A percentile compares a stretch with the other conserved stretches of the same genome.
phyloP scores from a whole-genome alignment of 352 stramenopile genomes.

The Phytophthora pini region DNA sequence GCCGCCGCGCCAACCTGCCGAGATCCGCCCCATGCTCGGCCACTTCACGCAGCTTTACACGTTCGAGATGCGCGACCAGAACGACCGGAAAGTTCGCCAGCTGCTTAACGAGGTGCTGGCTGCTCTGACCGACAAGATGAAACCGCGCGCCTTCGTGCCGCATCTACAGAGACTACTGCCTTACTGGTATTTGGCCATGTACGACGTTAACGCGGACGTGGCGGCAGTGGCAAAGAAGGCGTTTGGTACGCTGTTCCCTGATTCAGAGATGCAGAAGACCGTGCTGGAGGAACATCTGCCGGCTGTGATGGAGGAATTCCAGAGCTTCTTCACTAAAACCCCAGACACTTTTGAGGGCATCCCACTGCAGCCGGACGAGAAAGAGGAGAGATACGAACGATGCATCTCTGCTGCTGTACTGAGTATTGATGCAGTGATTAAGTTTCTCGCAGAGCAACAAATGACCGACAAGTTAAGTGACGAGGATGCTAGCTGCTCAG shows the following conservation, averaged over 20 bases:
- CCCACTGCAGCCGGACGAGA: slow-evolving; percentile 63
- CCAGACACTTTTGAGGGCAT: slow-evolving; percentile 69
- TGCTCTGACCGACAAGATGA: slow-evolving; percentile 62
- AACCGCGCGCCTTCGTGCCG: slow-evolving; percentile 70
- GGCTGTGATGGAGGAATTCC: slow-evolving; percentile 66
- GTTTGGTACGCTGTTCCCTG: slow-evolving; percentile 61
- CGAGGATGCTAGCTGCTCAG: slow-evolving; percentile 38
- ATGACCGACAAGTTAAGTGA: slow-evolving; percentile 52
- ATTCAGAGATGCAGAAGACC: slow-evolving; percentile 32
- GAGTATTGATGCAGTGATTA: slow-evolving; percentile 64
- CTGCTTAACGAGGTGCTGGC: slow-evolving; percentile 79
- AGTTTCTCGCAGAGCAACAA: slow-evolving; percentile 50
- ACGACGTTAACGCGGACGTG: slow-evolving; percentile 72
- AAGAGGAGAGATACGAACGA: slow-evolving; percentile 77
- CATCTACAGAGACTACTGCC: slow-evolving; percentile 77
- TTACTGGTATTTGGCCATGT: slow-evolving; percentile 85
- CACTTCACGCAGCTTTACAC: slow-evolving; percentile 84
- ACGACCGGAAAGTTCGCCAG: slow-evolving; percentile 83
- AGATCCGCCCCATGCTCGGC: slow-evolving; percentile 75
- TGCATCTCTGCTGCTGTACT: slow-evolving; percentile 70
- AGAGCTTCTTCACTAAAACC: slow-evolving; percentile 68
- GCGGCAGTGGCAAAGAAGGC: slow-evolving; percentile 54
- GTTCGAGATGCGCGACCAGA: slow-evolving; percentile 84
- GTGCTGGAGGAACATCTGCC: slow-evolving; percentile 52
- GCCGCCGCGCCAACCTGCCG: slow-evolving; percentile 58